These are phyloP conservation scores for Hemisphaericaspora subhashii DNA, from an alignment of 1,139 yeast species.

Conservation along the genomic window DNA sequence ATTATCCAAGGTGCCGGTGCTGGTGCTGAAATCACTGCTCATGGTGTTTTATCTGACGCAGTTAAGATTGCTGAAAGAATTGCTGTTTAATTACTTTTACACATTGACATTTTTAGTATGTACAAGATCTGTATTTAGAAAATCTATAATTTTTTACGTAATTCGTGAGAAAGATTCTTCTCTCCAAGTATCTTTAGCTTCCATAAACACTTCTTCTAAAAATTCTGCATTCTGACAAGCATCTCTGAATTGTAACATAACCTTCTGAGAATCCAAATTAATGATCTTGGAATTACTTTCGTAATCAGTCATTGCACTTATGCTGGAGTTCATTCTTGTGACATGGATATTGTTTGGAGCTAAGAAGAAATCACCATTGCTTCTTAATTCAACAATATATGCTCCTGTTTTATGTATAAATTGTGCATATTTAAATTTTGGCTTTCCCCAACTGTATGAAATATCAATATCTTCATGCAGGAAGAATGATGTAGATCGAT, in stretches of 20 bases:
- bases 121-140: not conserved
- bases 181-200: constrained; percentile 54
- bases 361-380: constrained; percentile 74
- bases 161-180: constrained; percentile 24
- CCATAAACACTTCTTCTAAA: constrained; percentile 54
- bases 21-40: constrained; percentile 98
- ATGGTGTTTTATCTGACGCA: constrained; percentile 93
- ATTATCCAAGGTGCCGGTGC: constrained; percentile 99
- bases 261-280: constrained; percentile 63
- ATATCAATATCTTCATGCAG: constrained; percentile 55
- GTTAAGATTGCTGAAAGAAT: constrained; percentile 89
- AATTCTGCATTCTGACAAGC: constrained; percentile 55
- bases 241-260: constrained; percentile 67
- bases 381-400: constrained; percentile 83
- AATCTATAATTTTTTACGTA: constrained; percentile 13
- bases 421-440: constrained; percentile 79
- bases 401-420: constrained; percentile 88
- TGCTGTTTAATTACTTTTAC: constrained; percentile 31
- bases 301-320: constrained; percentile 26
- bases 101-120: not conserved
- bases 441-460: constrained; percentile 88
- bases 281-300: constrained; percentile 27
- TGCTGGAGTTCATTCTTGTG: constrained; percentile 53
- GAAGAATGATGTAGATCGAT: constrained; percentile 69
- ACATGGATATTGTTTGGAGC: constrained; percentile 81